Percentiles rank a stretch among this genome's conserved stretches.
Conservation (phyloP, 345 rosid species). For the Eucalyptus microcorys region DNA sequence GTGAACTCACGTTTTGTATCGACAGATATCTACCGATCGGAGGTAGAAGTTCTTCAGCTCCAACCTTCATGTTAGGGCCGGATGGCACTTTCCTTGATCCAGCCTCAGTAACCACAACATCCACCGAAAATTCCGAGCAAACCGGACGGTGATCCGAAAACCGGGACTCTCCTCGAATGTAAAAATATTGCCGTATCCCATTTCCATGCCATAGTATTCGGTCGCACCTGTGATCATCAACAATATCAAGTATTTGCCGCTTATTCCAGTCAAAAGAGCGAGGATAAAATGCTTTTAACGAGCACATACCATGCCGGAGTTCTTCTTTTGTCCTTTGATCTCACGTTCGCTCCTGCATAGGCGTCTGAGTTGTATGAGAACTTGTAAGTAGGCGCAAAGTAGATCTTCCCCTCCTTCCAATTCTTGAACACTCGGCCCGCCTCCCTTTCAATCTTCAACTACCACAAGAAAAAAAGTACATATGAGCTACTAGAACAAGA, state of each 20-base stretch:
- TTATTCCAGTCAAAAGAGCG: too few species aligned
- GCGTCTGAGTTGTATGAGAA: slow-evolving; percentile 73
- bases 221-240: slow-evolving; percentile 65
- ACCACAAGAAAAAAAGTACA: not conserved
- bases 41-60: slow-evolving; percentile 28
- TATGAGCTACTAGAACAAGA: not conserved
- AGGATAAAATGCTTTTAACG: not conserved
- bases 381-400: slow-evolving; percentile 89
- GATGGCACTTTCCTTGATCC: slow-evolving; percentile 7
- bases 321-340: slow-evolving; percentile 68
- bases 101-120: slow-evolving; percentile 30
- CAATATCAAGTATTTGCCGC: not conserved
- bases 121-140: slow-evolving; percentile 43
- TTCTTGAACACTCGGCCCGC: slow-evolving; percentile 81
- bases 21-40: not conserved
- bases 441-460: slow-evolving; percentile 90
- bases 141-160: slow-evolving; percentile 96
- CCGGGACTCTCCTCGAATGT: slow-evolving; percentile 49
- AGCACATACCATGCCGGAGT: slow-evolving; percentile 85
- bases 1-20: not conserved
- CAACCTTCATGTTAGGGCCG: slow-evolving; percentile 19
- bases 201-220: slow-evolving; percentile 81
- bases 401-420: slow-evolving; percentile 89
- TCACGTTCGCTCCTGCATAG: slow-evolving; percentile 60
- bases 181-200: slow-evolving; percentile 51